phyloP scores from a whole-genome alignment of 306 rosid species.

The Amphicarpaea edgeworthii region DNA sequence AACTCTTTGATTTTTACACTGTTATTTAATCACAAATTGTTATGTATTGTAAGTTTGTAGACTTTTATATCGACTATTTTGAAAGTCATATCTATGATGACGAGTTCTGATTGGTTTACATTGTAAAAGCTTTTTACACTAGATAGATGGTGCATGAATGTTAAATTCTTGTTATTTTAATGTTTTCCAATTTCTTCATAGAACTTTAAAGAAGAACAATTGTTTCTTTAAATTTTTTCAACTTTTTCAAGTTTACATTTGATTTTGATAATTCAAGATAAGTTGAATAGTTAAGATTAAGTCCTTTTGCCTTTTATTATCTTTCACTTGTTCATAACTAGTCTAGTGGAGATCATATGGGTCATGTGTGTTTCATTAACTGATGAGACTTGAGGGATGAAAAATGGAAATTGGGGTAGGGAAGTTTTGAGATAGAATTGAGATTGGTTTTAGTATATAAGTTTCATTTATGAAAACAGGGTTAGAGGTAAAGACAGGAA shows the following conservation, averaged over 20 bases:
- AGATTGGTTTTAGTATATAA: neutral
- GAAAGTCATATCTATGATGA: too few species aligned
- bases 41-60: too few species aligned
- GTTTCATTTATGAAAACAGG: neutral
- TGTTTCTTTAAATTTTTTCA: neutral
- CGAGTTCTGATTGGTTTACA: neutral
- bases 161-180: too few species aligned
- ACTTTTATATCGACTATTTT: too few species aligned
- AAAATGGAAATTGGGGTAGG: neutral
- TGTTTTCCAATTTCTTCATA: neutral
- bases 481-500: neutral
- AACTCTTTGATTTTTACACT: too few species aligned
- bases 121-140: too few species aligned
- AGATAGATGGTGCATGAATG: neutral
- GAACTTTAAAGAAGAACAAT: neutral
- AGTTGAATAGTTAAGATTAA: neutral
- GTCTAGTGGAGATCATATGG: neutral
- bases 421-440: neutral
- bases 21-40: too few species aligned
- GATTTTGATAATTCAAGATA: neutral
- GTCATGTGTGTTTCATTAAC: neutral
- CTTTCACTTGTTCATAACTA: neutral
- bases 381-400: conserved; percentile 1
- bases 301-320: neutral
- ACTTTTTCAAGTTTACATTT: neutral